Evolutionary conservation across 306 rosid species (phyloP).

Genomic region (Canavalia ensiformis): DNA sequence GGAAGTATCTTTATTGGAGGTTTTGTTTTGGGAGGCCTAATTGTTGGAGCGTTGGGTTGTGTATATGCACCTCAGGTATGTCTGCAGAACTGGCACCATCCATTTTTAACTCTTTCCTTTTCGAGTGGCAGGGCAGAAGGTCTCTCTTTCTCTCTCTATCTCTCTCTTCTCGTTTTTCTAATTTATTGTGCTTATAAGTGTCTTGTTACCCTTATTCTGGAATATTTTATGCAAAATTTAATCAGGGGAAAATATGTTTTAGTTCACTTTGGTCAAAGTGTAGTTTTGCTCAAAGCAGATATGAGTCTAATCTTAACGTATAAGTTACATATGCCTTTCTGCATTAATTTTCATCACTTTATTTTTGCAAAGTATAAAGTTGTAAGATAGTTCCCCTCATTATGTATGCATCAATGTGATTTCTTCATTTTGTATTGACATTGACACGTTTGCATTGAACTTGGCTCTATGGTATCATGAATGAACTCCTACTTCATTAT

Average conservation of each 20-base stretch:
- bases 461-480: constrained; percentile 9
- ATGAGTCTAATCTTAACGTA: neutral
- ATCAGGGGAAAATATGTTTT: neutral
- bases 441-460: neutral
- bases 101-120: neutral
- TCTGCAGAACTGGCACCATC: constrained; percentile 6
- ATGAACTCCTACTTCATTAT: neutral
- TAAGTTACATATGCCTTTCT: neutral
- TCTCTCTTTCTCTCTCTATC: neutral
- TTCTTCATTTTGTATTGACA: constrained; percentile 16
- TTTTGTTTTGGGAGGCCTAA: constrained; percentile 69
- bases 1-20: constrained; percentile 72
- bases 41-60: constrained; percentile 73
- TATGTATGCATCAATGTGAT: neutral
- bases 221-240: constrained; percentile 1
- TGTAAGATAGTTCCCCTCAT: neutral
- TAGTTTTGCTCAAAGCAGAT: constrained; percentile 31
- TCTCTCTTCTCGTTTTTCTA: neutral
- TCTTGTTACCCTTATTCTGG: neutral
- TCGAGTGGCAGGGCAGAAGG: neutral
- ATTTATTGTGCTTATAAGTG: neutral
- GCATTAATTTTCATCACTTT: constrained; percentile 7
- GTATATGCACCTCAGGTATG: constrained; percentile 76
- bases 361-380: constrained; percentile 9
- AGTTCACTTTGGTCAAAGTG: constrained; percentile 9